Evolutionary conservation across 2,329 filamentous ascomycete species (phyloP).

Genomic region (Apiospora malaysiana): DNA sequence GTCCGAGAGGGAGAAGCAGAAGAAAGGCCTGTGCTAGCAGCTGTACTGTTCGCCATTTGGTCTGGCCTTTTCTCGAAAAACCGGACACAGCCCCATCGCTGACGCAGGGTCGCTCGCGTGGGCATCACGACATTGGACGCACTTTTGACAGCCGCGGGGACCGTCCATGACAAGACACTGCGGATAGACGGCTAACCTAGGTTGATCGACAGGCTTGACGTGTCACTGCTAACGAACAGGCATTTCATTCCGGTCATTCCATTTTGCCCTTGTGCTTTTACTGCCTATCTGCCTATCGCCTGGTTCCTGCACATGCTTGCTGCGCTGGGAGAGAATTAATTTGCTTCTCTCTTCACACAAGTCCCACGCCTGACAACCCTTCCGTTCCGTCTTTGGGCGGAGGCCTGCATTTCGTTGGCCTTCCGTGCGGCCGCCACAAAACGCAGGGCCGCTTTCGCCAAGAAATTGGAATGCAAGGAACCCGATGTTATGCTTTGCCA

Average conservation of each 20-base stretch:
- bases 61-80: not conserved
- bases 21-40: not conserved
- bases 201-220: slow-evolving; percentile 1
- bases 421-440: slow-evolving; percentile 5
- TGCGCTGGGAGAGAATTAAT: not conserved
- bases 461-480: slow-evolving; percentile 11
- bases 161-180: not conserved
- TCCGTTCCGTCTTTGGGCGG: slow-evolving; percentile 6
- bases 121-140: slow-evolving; percentile 5
- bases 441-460: slow-evolving; percentile 14
- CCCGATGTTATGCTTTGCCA: slow-evolving; percentile 5
- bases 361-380: not conserved
- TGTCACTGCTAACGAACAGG: slow-evolving; percentile 6
- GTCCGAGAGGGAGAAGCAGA: not conserved
- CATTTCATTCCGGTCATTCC: not conserved
- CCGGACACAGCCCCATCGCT: slow-evolving; percentile 11
- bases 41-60: not conserved
- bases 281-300: no score
- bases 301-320: not conserved
- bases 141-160: not conserved
- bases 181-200: slow-evolving; percentile 1
- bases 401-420: slow-evolving; percentile 14
- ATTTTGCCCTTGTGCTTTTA: not conserved
- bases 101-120: slow-evolving; percentile 11
- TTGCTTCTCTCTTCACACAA: not conserved